These are phyloP conservation scores for Trifolium dubium DNA, from an alignment of 306 rosid genomes.

Conservation along the genomic window DNA sequence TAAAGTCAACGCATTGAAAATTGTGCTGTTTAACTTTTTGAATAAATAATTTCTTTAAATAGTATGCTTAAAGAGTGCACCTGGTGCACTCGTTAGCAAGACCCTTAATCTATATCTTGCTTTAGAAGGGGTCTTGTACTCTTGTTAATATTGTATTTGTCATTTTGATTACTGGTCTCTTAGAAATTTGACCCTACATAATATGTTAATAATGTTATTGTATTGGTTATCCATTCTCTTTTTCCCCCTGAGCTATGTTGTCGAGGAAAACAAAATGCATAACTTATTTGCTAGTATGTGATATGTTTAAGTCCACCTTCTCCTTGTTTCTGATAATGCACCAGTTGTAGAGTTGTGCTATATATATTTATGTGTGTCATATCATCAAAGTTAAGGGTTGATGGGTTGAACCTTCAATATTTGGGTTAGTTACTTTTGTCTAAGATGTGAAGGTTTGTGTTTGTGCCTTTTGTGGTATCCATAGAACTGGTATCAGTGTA, in stretches of 20 bases:
- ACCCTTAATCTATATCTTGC: too few relatives aligned
- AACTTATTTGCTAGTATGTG: background rate
- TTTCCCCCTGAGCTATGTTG: background rate
- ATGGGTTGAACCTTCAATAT: background rate
- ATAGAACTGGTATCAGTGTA: background rate
- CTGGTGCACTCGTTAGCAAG: too few relatives aligned
- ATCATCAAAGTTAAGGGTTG: constrained; percentile 1
- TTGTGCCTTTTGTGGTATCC: background rate
- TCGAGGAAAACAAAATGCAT: background rate
- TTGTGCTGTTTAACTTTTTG: too few relatives aligned
- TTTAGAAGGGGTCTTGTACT: constrained; percentile 19
- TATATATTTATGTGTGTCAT: too few relatives aligned
- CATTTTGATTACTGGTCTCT: background rate
- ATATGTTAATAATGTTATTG: background rate
- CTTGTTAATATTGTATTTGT: background rate
- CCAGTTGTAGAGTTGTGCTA: background rate
- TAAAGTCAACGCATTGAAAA: too few relatives aligned
- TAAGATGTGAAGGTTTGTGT: background rate
- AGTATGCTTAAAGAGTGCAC: too few relatives aligned
- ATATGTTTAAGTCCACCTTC: constrained; percentile 1
- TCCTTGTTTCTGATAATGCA: constrained; percentile 24
- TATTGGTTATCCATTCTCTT: background rate
- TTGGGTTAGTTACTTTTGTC: background rate
- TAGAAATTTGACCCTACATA: background rate
- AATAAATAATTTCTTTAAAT: too few relatives aligned